These are phyloP conservation scores for Penicillium sp. DNA, from an alignment of 2,329 filamentous ascomycete species.

Conservation along the genomic window DNA sequence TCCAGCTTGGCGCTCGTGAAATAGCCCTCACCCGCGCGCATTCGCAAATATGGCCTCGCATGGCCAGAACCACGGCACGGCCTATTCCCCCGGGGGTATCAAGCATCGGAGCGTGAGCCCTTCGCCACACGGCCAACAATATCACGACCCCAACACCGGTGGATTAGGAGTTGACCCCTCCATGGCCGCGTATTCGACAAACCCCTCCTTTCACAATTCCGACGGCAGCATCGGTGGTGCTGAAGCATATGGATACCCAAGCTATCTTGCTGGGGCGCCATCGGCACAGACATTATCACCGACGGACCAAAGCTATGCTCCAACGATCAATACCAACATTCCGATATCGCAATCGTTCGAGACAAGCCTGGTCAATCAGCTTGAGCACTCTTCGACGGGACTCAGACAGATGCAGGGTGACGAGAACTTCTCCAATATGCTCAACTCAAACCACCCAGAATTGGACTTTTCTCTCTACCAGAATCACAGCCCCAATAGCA, in stretches of 20 bases:
- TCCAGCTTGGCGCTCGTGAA: background rate
- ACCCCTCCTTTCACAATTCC: slow-evolving; percentile 33
- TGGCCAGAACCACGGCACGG: slow-evolving; percentile 34
- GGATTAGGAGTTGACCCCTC: slow-evolving; percentile 39
- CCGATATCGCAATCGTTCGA: slow-evolving; percentile 40
- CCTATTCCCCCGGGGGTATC: slow-evolving; percentile 36
- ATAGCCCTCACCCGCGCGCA: slow-evolving; percentile 17
- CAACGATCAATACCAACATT: slow-evolving; percentile 23
- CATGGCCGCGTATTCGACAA: slow-evolving; percentile 34
- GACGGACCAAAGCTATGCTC: slow-evolving; percentile 35
- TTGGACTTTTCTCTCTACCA: slow-evolving; percentile 43
- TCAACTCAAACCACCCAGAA: slow-evolving; percentile 38
- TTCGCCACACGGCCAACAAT: slow-evolving; percentile 42
- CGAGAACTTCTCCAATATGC: slow-evolving; percentile 40
- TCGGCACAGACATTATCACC: slow-evolving; percentile 31
- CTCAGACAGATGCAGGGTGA: slow-evolving; percentile 31
- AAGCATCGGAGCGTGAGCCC: slow-evolving; percentile 44
- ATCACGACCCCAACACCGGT: slow-evolving; percentile 32
- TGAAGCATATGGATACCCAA: slow-evolving; percentile 37
- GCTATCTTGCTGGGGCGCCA: slow-evolving; percentile 35
- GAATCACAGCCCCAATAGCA: slow-evolving; percentile 32
- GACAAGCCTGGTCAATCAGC: slow-evolving; percentile 35
- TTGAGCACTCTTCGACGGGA: slow-evolving; percentile 32
- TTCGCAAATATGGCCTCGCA: slow-evolving; percentile 32
- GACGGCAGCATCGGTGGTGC: slow-evolving; percentile 25